phyloP scores from a whole-genome alignment of 140 eudicot species.

The Anethum foeniculum region DNA sequence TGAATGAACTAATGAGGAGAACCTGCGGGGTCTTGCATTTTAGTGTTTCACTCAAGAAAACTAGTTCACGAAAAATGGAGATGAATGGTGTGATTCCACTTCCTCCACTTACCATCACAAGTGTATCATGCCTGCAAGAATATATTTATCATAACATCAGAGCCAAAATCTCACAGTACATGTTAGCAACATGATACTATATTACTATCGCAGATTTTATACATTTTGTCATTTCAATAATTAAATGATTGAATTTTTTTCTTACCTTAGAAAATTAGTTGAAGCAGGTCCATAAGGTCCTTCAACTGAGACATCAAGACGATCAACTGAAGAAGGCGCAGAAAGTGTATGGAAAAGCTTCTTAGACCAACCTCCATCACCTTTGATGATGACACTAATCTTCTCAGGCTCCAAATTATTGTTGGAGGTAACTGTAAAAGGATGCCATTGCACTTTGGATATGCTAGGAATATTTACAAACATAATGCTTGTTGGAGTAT shows the following conservation, averaged over 20 bases:
- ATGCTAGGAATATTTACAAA: constrained; percentile 43
- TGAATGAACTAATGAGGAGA: constrained; percentile 45
- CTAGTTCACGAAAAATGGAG: constrained; percentile 53
- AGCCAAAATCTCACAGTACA: background rate
- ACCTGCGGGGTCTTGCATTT: constrained; percentile 36
- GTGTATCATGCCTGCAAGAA: constrained; percentile 35
- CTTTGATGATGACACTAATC: constrained; percentile 43
- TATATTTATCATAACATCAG: background rate
- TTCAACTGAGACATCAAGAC: constrained; percentile 35
- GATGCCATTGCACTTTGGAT: constrained; percentile 65
- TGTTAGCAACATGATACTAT: background rate
- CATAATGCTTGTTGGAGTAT: constrained; percentile 45
- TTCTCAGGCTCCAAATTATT: constrained; percentile 38
- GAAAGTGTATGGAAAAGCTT: constrained; percentile 32
- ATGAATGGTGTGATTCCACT: constrained; percentile 69
- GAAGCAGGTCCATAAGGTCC: constrained; percentile 60
- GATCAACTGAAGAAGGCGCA: constrained; percentile 27
- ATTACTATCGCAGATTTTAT: background rate
- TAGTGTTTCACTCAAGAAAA: constrained; percentile 28
- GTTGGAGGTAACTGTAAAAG: constrained; percentile 45
- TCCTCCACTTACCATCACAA: constrained; percentile 72
- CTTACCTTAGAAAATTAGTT: constrained; percentile 34
- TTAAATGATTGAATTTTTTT: background rate
- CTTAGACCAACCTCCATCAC: constrained; percentile 44
- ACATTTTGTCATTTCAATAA: background rate